These are phyloP conservation scores for Ganoderma resinaceum DNA, from an alignment of 1,284 basidiomycete genomes.

Conservation along the genomic window DNA sequence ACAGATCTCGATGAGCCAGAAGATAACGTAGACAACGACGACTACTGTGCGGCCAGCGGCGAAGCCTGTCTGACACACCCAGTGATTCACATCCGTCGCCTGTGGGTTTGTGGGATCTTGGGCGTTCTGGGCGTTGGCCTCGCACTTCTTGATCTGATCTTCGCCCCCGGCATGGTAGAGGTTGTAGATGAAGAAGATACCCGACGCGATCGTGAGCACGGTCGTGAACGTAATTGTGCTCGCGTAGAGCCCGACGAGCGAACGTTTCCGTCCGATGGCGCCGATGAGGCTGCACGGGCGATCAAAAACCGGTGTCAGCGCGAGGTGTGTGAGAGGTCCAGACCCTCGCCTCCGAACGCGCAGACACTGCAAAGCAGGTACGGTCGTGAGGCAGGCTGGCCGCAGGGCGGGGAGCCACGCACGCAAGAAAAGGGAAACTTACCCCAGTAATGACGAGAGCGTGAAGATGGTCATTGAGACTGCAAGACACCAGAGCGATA, in stretches of 20 bases:
- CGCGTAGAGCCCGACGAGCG: slow-evolving; percentile 54
- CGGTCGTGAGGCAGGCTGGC: background rate
- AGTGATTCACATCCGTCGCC: slow-evolving; percentile 32
- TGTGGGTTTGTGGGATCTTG: slow-evolving; percentile 25
- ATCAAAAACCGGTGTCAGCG: slow-evolving; percentile 1
- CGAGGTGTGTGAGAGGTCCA: background rate
- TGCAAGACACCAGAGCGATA: slow-evolving; percentile 55
- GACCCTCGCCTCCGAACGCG: background rate
- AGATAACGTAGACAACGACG: slow-evolving; percentile 38
- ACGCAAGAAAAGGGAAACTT: slow-evolving; percentile 29
- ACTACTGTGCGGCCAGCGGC: slow-evolving; percentile 35
- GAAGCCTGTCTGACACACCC: slow-evolving; percentile 40
- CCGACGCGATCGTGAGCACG: slow-evolving; percentile 54
- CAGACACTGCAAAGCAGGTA: background rate
- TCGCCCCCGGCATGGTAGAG: slow-evolving; percentile 37
- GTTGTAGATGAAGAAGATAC: slow-evolving; percentile 49
- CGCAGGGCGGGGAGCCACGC: background rate
- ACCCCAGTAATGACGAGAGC: slow-evolving; percentile 59
- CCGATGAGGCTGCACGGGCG: slow-evolving; percentile 52
- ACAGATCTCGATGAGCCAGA: slow-evolving; percentile 62
- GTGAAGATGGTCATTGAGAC: slow-evolving; percentile 55
- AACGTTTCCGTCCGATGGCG: slow-evolving; percentile 48
- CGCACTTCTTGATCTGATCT: slow-evolving; percentile 28
- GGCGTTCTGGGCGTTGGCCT: slow-evolving; percentile 21
- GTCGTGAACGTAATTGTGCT: slow-evolving; percentile 53